Conservation (phyloP, 1,139 yeast species). For the Candida gigantensis region DNA sequence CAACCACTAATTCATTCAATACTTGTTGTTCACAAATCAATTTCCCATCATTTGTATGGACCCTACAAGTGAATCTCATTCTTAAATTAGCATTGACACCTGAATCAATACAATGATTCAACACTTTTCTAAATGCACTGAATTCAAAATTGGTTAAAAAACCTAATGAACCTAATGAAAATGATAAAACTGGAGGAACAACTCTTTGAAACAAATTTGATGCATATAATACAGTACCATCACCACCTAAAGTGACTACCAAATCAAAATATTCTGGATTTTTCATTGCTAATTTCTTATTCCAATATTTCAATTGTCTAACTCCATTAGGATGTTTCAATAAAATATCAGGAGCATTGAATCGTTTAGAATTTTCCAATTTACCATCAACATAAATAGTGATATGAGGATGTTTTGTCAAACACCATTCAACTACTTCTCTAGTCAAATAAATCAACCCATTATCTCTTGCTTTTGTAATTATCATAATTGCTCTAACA, state of each 20-base stretch:
- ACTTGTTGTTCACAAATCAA: constrained; percentile 75
- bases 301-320: constrained; percentile 65
- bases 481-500: constrained; percentile 70
- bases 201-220: constrained; percentile 75
- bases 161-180: constrained; percentile 79
- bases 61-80: constrained; percentile 78
- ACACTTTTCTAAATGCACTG: constrained; percentile 61
- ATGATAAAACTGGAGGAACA: constrained; percentile 87
- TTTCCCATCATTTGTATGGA: constrained; percentile 57
- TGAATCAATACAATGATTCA: constrained; percentile 57
- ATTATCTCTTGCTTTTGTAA: constrained; percentile 84
- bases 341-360: constrained; percentile 49
- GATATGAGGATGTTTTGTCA: constrained; percentile 48
- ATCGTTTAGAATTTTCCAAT: constrained; percentile 60
- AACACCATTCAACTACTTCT: constrained; percentile 76
- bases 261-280: constrained; percentile 69
- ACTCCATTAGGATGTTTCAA: constrained; percentile 43
- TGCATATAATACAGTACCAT: constrained; percentile 83
- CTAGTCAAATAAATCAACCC: constrained; percentile 72
- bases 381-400: constrained; percentile 72
- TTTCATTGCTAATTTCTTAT: constrained; percentile 52
- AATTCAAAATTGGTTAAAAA: constrained; percentile 78
- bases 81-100: constrained; percentile 79
- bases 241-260: constrained; percentile 84
- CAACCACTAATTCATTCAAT: constrained; percentile 79